phyloP scores from a whole-genome alignment of 75 land plant genomes.

The Azolla pinnata region DNA sequence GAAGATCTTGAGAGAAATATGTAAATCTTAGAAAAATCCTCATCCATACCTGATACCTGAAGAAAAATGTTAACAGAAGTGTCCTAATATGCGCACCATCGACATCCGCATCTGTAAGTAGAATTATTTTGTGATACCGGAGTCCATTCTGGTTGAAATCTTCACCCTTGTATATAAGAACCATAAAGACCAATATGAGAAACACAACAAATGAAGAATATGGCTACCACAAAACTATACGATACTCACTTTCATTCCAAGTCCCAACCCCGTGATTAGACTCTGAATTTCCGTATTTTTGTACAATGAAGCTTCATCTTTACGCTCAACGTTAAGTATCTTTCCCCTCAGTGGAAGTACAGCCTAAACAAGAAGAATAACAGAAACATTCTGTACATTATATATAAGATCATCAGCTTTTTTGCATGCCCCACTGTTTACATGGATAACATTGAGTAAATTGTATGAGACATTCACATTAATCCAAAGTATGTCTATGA shows the following conservation, averaged over 20 bases:
- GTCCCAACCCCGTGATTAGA: slow-evolving; percentile 84
- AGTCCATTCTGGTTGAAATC: slow-evolving; percentile 80
- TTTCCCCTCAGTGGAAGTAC: slow-evolving; percentile 89
- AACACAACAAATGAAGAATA: background rate
- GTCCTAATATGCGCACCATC: slow-evolving; percentile 99
- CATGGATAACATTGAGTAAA: no score
- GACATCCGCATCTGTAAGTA: slow-evolving; percentile 97
- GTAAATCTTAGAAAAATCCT: no score
- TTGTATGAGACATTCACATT: no score
- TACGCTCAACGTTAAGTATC: slow-evolving; percentile 82
- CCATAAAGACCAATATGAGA: slow-evolving; percentile 2
- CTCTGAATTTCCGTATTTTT: slow-evolving; percentile 95
- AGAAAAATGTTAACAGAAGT: slow-evolving; percentile 86
- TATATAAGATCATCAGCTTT: no score
- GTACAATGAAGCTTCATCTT: slow-evolving; percentile 93
- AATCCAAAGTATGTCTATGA: no score
- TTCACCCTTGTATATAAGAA: slow-evolving; percentile 56
- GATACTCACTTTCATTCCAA: slow-evolving; percentile 78
- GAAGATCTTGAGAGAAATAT: no score
- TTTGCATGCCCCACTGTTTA: no score
- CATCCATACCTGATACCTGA: slow-evolving; percentile 96
- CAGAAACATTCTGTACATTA: no score
- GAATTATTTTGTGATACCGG: slow-evolving; percentile 92
- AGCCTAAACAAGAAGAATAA: slow-evolving; percentile 44
- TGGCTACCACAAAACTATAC: background rate